These are phyloP conservation scores for Lophium mytilinum DNA, from an alignment of 495 filamentous ascomycete species.

Conservation along the genomic window DNA sequence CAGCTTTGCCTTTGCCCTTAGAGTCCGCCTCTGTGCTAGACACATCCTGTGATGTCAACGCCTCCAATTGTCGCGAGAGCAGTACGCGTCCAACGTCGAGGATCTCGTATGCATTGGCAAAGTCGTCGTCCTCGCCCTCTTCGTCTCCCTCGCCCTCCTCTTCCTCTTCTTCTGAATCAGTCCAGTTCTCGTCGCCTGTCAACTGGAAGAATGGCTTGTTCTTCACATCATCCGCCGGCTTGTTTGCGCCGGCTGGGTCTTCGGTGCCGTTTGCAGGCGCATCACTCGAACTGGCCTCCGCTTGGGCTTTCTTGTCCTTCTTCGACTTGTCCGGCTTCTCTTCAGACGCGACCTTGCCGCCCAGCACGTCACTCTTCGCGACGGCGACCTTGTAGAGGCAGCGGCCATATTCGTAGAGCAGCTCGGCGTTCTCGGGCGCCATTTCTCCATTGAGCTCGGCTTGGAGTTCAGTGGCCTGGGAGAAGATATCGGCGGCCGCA, in stretches of 20 bases:
- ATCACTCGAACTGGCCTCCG: constrained; percentile 13
- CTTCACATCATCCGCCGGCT: constrained; percentile 21
- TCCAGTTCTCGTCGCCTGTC: constrained; percentile 88
- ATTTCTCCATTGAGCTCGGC: constrained; percentile 88
- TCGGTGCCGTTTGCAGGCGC: constrained; percentile 4
- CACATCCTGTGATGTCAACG: constrained; percentile 29
- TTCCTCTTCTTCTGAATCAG: constrained; percentile 64
- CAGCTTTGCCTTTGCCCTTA: constrained; percentile 43
- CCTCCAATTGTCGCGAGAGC: constrained; percentile 51
- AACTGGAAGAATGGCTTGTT: constrained; percentile 79
- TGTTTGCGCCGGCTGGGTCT: constrained; percentile 6
- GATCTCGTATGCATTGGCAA: constrained; percentile 81
- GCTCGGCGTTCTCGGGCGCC: constrained; percentile 77
- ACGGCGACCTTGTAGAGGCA: constrained; percentile 88
- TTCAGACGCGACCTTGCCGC: constrained; percentile 64
- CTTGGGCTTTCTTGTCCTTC: constrained; percentile 40
- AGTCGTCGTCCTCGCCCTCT: constrained; percentile 78
- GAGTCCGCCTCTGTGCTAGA: constrained; percentile 38
- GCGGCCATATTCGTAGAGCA: constrained; percentile 89
- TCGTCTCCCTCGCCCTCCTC: constrained; percentile 45
- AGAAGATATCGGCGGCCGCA: constrained; percentile 76
- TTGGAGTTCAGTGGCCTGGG: constrained; percentile 81
- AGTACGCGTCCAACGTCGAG: constrained; percentile 85
- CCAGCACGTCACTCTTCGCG: constrained; percentile 88
- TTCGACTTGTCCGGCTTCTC: constrained; percentile 32